These are phyloP conservation scores for Hygrocybe punicea DNA, from an alignment of 768 basidiomycete species.

Conservation along the genomic window DNA sequence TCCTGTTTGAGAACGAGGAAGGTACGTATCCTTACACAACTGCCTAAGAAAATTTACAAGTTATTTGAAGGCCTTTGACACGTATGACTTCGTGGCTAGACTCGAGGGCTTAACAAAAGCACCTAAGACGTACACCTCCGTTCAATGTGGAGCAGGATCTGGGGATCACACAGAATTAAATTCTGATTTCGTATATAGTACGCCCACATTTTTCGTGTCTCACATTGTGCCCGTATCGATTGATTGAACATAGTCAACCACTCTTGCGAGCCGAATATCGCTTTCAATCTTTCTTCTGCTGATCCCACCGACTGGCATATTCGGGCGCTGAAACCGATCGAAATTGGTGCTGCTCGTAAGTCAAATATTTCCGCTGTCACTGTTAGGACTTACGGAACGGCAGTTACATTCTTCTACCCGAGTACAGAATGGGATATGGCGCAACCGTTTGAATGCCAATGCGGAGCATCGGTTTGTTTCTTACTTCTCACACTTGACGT, in stretches of 20 bases:
- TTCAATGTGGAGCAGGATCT: constrained; percentile 47
- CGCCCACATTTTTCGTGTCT: constrained; percentile 14
- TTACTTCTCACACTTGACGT: background rate
- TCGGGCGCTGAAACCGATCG: constrained; percentile 42
- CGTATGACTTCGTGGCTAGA: constrained; percentile 36
- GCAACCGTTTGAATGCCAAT: constrained; percentile 55
- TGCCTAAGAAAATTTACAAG: background rate
- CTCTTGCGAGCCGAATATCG: constrained; percentile 59
- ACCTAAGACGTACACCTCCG: constrained; percentile 46
- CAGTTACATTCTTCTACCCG: constrained; percentile 48
- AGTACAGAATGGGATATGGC: constrained; percentile 71
- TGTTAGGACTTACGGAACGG: constrained; percentile 23
- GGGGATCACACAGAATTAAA: constrained; percentile 55
- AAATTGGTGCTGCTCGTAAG: constrained; percentile 37
- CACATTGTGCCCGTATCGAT: background rate
- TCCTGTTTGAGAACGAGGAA: constrained; percentile 37
- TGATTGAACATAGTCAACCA: constrained; percentile 62
- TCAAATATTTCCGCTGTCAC: constrained; percentile 15
- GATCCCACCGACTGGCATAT: constrained; percentile 48
- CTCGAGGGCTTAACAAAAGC: constrained; percentile 33
- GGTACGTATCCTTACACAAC: constrained; percentile 18
- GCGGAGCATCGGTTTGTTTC: constrained; percentile 40
- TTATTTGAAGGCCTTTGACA: constrained; percentile 32
- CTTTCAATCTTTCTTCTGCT: constrained; percentile 47
- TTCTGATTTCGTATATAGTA: constrained; percentile 59